Conservation (phyloP, 345 rosid species). For the Diplotaxis tenuifolia region DNA sequence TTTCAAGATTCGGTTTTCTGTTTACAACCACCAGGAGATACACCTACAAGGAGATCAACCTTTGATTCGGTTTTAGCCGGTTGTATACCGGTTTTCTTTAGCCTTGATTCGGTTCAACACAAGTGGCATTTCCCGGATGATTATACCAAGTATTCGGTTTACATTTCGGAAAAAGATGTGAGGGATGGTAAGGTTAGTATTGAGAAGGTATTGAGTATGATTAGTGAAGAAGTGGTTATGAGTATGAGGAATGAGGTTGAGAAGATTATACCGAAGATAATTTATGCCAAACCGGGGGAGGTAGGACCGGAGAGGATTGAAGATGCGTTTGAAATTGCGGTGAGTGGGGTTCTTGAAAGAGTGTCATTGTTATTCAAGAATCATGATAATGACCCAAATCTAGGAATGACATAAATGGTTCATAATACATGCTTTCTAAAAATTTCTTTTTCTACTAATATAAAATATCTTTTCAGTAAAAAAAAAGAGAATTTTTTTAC, state of each 20-base stretch:
- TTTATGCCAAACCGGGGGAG: slow-evolving; percentile 42
- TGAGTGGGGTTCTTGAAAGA: slow-evolving; percentile 40
- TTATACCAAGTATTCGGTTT: slow-evolving; percentile 46
- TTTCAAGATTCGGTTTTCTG: slow-evolving; percentile 48
- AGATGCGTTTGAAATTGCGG: slow-evolving; percentile 59
- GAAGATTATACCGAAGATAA: slow-evolving; percentile 53
- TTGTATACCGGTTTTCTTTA: slow-evolving; percentile 73
- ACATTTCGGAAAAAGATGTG: slow-evolving; percentile 35
- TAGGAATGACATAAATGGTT: not conserved
- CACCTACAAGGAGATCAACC: slow-evolving; percentile 51
- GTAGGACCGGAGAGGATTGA: slow-evolving; percentile 29
- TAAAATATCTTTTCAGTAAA: no score
- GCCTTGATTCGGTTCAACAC: slow-evolving; percentile 52
- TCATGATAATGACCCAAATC: not conserved
- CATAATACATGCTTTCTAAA: not conserved
- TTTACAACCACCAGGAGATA: slow-evolving; percentile 62
- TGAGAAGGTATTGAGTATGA: slow-evolving; percentile 16
- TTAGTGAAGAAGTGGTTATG: slow-evolving; percentile 10
- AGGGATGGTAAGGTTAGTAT: slow-evolving; percentile 31
- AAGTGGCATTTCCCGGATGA: slow-evolving; percentile 60
- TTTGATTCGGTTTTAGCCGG: slow-evolving; percentile 62
- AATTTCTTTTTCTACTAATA: not conserved
- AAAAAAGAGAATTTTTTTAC: no score
- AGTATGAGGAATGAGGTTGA: slow-evolving; percentile 53
- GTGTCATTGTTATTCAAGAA: not conserved